Evolutionary conservation across 257 asterid genomes (phyloP).

Genomic region (Nicotiana obtusifolia): DNA sequence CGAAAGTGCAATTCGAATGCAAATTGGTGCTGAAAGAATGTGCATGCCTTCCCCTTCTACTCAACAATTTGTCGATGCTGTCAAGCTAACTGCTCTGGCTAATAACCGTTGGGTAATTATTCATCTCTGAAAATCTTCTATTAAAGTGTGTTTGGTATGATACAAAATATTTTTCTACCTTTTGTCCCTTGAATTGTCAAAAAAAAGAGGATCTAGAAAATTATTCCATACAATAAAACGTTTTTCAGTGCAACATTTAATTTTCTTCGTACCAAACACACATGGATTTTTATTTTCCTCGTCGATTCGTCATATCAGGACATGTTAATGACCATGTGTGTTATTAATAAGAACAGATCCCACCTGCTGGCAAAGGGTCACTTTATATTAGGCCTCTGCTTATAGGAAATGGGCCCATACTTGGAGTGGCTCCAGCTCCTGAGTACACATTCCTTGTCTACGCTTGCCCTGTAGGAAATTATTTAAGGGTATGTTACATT

Average conservation of each 20-base stretch:
- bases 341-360: slow-evolving; percentile 50
- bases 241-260: background rate
- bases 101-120: slow-evolving; percentile 65
- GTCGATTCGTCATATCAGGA: background rate
- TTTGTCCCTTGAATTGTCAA: background rate
- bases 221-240: background rate
- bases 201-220: no score
- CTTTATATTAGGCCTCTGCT: slow-evolving; percentile 80
- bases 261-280: background rate
- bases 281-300: background rate
- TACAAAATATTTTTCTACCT: background rate
- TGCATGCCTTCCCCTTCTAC: slow-evolving; percentile 72
- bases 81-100: slow-evolving; percentile 65
- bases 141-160: background rate
- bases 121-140: background rate
- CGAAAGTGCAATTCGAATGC: slow-evolving; percentile 73
- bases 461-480: slow-evolving; percentile 89
- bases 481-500: slow-evolving; percentile 48
- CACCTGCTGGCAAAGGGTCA: slow-evolving; percentile 86
- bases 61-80: slow-evolving; percentile 54
- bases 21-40: slow-evolving; percentile 74
- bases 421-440: slow-evolving; percentile 71
- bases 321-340: background rate
- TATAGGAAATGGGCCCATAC: slow-evolving; percentile 70
- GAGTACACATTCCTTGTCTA: slow-evolving; percentile 72